Base-by-base conservation (phyloP, 805 yeast species). In the Metschnikowia similis region DNA sequence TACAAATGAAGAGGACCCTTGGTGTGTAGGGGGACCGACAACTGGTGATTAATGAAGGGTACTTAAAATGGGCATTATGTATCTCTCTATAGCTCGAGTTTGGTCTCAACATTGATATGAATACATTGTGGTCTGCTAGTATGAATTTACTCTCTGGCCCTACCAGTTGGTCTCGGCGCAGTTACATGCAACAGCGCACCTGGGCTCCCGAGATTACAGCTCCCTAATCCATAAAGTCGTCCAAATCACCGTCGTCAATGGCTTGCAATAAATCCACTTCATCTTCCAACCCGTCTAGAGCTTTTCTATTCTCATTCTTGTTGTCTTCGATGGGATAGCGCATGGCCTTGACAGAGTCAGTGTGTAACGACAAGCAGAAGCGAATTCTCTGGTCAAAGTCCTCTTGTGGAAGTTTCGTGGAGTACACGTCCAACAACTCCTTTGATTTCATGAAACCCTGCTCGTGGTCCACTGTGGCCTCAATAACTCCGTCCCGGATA, bases 401-500 rank as follows among this genome's bases (percentile, higher is more conserved):
- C 13, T 71, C 73, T 69, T 89, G 96, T 32, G 99, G 99, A 61
- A 83, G 84, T 41, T 76, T 80, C 0, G 98, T 89, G 8, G 94
- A 85, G 68, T 94, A 94, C 45, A 91, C 80, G 66, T 94, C 96
- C 61, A 82, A 71, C 51, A 89, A 72, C 67, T 94, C 99, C 58
- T 83, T 85, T 35, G 95, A 85, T 71, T 90, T 91, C 87, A 94
- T 91, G 66, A 74, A 91, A 1, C 97, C 97, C 55, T 81, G 77
- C 64, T 88, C 89, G 70, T 91, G 97, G 66, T 94, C 88, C 58
- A 94, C 87, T 48, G 83, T 81, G 3, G 99, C 98, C 63, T 94
- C 98, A 65, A 94, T 89, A 47, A 94, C 98, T 52, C 96, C 97
- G 66, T 94, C 99, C 62, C 96, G 84, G 51, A 94, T 92, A 27